phyloP scores from a whole-genome alignment of 129 eudicot species.

The Mikania micrantha region DNA sequence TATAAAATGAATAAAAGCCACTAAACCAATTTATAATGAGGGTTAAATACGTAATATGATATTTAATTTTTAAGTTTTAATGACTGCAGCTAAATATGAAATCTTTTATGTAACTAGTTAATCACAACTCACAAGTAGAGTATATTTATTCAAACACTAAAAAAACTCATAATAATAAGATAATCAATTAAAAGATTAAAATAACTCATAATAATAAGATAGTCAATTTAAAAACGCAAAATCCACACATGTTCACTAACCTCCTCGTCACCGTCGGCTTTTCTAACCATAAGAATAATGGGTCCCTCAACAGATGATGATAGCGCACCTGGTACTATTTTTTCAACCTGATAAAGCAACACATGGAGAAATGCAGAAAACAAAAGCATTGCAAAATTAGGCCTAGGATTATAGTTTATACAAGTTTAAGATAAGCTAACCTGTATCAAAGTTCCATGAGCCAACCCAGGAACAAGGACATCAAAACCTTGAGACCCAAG shows the following conservation, averaged over 20 bases:
- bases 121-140: not conserved
- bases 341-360: constrained; percentile 58
- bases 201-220: not conserved
- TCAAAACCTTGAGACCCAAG: constrained; percentile 93
- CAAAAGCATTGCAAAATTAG: not conserved
- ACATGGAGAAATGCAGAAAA: not conserved
- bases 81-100: not conserved
- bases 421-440: constrained; percentile 22
- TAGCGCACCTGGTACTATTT: constrained; percentile 68
- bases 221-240: not conserved
- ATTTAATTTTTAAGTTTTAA: not conserved
- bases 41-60: not conserved
- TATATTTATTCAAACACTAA: not conserved
- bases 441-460: constrained; percentile 81
- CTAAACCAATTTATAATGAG: not conserved
- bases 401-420: not conserved
- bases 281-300: constrained; percentile 78
- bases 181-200: not conserved
- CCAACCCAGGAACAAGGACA: constrained; percentile 88
- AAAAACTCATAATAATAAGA: not conserved
- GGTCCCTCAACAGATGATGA: constrained; percentile 70
- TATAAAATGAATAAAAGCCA: too few species aligned
- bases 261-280: constrained; percentile 98
- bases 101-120: not conserved
- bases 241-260: constrained; percentile 22